These are phyloP conservation scores for Backusella psychrophila DNA, from an alignment of 192 early-diverging fungal genomes.

Conservation along the genomic window DNA sequence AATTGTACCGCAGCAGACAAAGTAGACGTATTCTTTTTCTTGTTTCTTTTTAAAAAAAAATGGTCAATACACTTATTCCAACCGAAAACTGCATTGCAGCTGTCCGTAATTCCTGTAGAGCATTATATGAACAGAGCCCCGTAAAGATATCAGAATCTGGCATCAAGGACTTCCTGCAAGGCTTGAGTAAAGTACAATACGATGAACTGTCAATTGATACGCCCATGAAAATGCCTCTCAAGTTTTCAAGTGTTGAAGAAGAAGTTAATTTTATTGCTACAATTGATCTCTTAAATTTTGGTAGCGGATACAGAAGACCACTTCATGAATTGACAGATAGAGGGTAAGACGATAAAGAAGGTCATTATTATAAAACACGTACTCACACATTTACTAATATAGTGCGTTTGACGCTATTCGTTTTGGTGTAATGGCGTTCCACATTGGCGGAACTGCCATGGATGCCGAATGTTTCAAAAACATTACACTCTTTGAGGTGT, in stretches of 20 bases:
- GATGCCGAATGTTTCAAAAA: slow-evolving; percentile 58
- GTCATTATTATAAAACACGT: background rate
- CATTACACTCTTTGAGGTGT: slow-evolving; percentile 59
- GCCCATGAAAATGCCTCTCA: slow-evolving; percentile 65
- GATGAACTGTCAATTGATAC: slow-evolving; percentile 48
- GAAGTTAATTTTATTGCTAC: slow-evolving; percentile 78
- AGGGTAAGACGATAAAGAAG: slow-evolving; percentile 13
- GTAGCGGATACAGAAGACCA: slow-evolving; percentile 69
- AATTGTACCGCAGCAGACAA: background rate
- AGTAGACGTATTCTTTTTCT: background rate
- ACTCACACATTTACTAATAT: background rate
- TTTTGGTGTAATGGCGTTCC: slow-evolving; percentile 82
- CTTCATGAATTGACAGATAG: slow-evolving; percentile 62
- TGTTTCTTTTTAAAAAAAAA: background rate
- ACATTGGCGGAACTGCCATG: slow-evolving; percentile 65
- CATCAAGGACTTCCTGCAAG: slow-evolving; percentile 33
- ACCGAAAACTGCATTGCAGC: slow-evolving; percentile 34
- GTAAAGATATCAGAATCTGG: slow-evolving; percentile 30
- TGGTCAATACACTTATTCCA: slow-evolving; percentile 7
- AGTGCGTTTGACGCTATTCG: slow-evolving; percentile 76
- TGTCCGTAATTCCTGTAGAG: slow-evolving; percentile 39
- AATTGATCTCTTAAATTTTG: slow-evolving; percentile 75
- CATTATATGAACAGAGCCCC: slow-evolving; percentile 25
- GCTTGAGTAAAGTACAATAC: slow-evolving; percentile 28
- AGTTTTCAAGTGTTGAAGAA: slow-evolving; percentile 68